Conservation (phyloP, 2,329 filamentous ascomycete species). For the Calonectria fujianensis region DNA sequence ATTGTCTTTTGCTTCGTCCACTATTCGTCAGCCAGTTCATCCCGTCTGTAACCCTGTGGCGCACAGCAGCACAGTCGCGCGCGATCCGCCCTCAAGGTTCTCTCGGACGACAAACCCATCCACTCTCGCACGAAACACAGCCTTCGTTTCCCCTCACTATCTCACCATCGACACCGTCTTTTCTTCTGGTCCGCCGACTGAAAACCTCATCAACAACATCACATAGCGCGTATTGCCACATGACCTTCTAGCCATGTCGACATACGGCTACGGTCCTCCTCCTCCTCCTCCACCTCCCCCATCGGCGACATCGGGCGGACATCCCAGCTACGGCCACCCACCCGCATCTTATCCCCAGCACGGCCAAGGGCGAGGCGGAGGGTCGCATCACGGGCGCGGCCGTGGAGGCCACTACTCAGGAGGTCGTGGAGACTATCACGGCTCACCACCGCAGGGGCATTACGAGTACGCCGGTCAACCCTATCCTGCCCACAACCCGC, state of each 20-base stretch:
- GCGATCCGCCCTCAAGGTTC: slow-evolving; percentile 36
- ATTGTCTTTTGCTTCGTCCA: slow-evolving; percentile 15
- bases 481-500: slow-evolving; percentile 57
- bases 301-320: slow-evolving; percentile 54
- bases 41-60: slow-evolving; percentile 31
- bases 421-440: slow-evolving; percentile 65
- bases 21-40: slow-evolving; percentile 31
- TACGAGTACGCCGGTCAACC: slow-evolving; percentile 67
- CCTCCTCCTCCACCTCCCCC: slow-evolving; percentile 68
- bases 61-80: slow-evolving; percentile 32
- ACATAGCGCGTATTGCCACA: slow-evolving; percentile 5
- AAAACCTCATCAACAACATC: not conserved
- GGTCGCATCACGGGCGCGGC: slow-evolving; percentile 61
- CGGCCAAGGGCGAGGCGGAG: slow-evolving; percentile 61
- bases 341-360: slow-evolving; percentile 62
- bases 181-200: not conserved
- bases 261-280: slow-evolving; percentile 73
- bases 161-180: slow-evolving; percentile 11
- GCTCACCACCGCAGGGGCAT: slow-evolving; percentile 58
- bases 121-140: slow-evolving; percentile 21
- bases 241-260: slow-evolving; percentile 62
- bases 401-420: slow-evolving; percentile 63
- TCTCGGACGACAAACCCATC: slow-evolving; percentile 23
- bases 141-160: slow-evolving; percentile 9
- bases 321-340: slow-evolving; percentile 63